Base-by-base conservation (phyloP, 495 filamentous ascomycete species). In the Daldinia concentrica region DNA sequence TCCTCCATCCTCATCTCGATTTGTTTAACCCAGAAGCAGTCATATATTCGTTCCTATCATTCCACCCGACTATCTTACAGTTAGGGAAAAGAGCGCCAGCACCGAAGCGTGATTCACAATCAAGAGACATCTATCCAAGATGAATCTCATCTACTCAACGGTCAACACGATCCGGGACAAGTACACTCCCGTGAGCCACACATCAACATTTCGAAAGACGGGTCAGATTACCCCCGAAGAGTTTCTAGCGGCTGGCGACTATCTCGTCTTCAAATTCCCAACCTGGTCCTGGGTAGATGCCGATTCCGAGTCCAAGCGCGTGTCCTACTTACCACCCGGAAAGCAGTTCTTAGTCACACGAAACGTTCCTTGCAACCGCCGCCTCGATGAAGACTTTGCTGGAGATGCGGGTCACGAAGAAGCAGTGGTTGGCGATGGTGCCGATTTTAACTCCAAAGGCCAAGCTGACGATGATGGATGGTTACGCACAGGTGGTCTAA, bases 211-310 rank as follows among this genome's bases (percentile, higher is more conserved):
- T 84, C 93, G 94, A 69, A 84, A 85, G 66, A 97, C 93, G 2
- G 95, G 95, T 72, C 91, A 98, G 81, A 93, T 99, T 81, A 98
- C 96, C 0, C 95, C 95, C 45, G 96, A 98, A 77, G 95, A 99
- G 85, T 99, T 99, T 79, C 85, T 97, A 15, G 90, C 91, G 4
- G 96, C 95, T 3, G 95, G 96, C 72, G 95, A 99, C 82, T 99
- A 98, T 80, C 91, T 99, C 41, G 94, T 97, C 76, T 97, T 95
- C 89, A 98, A 97, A 83, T 99, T 99, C 81, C 95, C 95, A 6
- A 95, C 95, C 51, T 99, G 95, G 95, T 90, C 92, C n/a, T 99
- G 95, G 95, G 88, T 89, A 64, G 92, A 95, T 72, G 94, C 94
- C 54, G 92, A 94, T 9, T 86, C 87, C 19, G 86, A 90, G 2